phyloP scores from a whole-genome alignment of 2,329 filamentous ascomycete species.

The Alternaria brassicae region DNA sequence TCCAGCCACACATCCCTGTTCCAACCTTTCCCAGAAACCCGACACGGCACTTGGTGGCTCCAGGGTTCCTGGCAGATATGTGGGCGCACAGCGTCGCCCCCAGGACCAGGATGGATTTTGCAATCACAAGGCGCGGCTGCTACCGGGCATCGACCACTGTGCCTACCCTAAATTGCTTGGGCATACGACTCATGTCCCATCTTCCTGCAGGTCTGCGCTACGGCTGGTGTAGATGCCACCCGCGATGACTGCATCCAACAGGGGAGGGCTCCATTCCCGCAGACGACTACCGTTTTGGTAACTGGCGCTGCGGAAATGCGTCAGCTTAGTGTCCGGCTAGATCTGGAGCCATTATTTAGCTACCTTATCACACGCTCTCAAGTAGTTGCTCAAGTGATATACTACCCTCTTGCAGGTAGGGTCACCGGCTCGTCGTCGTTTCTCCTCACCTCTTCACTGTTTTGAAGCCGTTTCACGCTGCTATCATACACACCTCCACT shows the following conservation, averaged over 20 bases:
- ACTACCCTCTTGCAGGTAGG: conserved; percentile 33
- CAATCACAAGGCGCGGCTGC: conserved; percentile 34
- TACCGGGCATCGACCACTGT: conserved; percentile 34
- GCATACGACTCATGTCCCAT: conserved; percentile 38
- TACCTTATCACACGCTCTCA: conserved; percentile 38
- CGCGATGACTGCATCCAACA: conserved; percentile 35
- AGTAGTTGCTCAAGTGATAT: conserved; percentile 37
- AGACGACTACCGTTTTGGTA: conserved; percentile 39
- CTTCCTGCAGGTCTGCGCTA: conserved; percentile 18
- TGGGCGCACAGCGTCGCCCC: conserved; percentile 28
- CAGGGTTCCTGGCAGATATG: conserved; percentile 29
- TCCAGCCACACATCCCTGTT: conserved; percentile 32
- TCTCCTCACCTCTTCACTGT: conserved; percentile 17
- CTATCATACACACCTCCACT: not conserved
- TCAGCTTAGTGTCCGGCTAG: conserved; percentile 40
- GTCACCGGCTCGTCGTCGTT: conserved; percentile 14
- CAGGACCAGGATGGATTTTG: conserved; percentile 31
- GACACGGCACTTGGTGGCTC: conserved; percentile 30
- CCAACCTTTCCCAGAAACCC: conserved; percentile 19
- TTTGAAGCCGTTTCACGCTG: conserved; percentile 10
- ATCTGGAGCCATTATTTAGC: conserved; percentile 41
- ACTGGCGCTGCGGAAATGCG: conserved; percentile 29
- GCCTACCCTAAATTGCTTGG: conserved; percentile 32
- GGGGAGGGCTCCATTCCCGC: conserved; percentile 38
- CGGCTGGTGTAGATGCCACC: conserved; percentile 28